Conservation (phyloP, 2,329 filamentous ascomycete species). For the Cytospora piceicola region DNA sequence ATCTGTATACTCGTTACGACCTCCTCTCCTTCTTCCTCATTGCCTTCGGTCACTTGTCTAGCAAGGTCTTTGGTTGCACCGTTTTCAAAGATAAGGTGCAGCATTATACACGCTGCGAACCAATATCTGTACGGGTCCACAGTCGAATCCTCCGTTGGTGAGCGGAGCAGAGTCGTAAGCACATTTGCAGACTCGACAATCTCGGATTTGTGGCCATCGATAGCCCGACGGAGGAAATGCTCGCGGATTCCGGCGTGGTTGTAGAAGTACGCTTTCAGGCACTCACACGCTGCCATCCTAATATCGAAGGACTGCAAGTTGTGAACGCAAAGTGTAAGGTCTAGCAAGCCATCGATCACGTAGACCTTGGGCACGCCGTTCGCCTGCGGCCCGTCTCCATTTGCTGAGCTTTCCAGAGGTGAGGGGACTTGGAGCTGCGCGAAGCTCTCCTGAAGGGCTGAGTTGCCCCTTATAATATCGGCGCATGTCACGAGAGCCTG, state of each 20-base stretch:
- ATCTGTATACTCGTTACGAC: slow-evolving; percentile 93
- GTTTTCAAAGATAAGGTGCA: slow-evolving; percentile 84
- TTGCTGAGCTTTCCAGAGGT: slow-evolving; percentile 50
- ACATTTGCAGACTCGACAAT: slow-evolving; percentile 87
- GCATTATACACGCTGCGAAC: slow-evolving; percentile 85
- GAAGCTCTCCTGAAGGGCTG: slow-evolving; percentile 82
- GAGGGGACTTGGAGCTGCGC: slow-evolving; percentile 80
- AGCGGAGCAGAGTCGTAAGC: slow-evolving; percentile 76
- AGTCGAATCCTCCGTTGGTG: slow-evolving; percentile 62
- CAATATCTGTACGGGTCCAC: slow-evolving; percentile 85
- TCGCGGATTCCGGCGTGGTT: slow-evolving; percentile 78
- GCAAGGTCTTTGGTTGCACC: slow-evolving; percentile 76
- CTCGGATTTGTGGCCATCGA: slow-evolving; percentile 80
- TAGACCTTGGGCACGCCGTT: slow-evolving; percentile 70
- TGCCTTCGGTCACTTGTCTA: slow-evolving; percentile 84
- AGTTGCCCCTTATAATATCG: slow-evolving; percentile 83
- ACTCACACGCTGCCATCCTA: slow-evolving; percentile 83
- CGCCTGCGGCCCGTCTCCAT: slow-evolving; percentile 45
- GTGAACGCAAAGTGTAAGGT: slow-evolving; percentile 74
- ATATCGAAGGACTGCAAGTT: slow-evolving; percentile 73
- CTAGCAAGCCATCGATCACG: slow-evolving; percentile 90
- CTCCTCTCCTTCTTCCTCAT: slow-evolving; percentile 87
- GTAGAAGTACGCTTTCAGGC: slow-evolving; percentile 89
- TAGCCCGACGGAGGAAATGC: slow-evolving; percentile 86
- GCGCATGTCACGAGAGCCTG: slow-evolving; percentile 83